Percentiles rank a stretch among this genome's conserved stretches.
phyloP scores from a whole-genome alignment of 495 filamentous ascomycete genomes.

The Trichocladium antarcticum region DNA sequence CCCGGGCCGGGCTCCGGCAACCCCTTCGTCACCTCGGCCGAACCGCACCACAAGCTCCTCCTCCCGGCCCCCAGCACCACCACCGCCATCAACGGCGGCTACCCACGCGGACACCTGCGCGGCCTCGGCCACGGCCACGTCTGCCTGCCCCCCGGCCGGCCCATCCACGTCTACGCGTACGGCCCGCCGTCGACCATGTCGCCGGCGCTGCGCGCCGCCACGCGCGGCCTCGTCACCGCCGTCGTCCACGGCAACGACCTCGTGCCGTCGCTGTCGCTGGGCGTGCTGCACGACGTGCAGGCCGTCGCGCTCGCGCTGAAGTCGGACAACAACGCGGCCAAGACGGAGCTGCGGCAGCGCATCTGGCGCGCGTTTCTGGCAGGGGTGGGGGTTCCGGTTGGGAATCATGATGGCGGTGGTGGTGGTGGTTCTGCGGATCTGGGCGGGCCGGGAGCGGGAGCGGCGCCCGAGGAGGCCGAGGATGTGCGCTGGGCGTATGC shows the following conservation, averaged over 20 bases:
- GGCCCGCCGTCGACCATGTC: conserved; percentile 66
- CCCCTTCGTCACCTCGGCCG: conserved; percentile 38
- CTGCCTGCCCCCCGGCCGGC: conserved; percentile 52
- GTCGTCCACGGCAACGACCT: conserved; percentile 62
- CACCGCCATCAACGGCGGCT: not conserved
- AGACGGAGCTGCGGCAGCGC: conserved; percentile 52
- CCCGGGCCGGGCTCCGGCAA: conserved; percentile 31
- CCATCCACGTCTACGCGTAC: conserved; percentile 70
- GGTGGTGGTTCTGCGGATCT: not conserved
- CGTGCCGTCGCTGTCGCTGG: conserved; percentile 63
- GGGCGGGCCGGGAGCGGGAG: not conserved
- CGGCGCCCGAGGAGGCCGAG: not conserved
- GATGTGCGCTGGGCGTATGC: conserved; percentile 63
- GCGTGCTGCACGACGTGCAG: conserved; percentile 66
- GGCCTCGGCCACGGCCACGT: conserved; percentile 20
- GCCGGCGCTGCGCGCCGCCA: conserved; percentile 56
- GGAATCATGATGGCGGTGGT: conserved; percentile 37
- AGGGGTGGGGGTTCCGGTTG: conserved; percentile 13
- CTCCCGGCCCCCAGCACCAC: conserved; percentile 17
- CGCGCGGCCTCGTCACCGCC: conserved; percentile 65
- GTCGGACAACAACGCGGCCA: conserved; percentile 52
- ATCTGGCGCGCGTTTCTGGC: conserved; percentile 48
- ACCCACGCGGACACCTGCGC: conserved; percentile 10
- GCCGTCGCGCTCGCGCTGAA: conserved; percentile 61
- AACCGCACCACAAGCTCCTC: conserved; percentile 35